phyloP scores from a whole-genome alignment of 345 rosid species.

The Syzygium aqueum region DNA sequence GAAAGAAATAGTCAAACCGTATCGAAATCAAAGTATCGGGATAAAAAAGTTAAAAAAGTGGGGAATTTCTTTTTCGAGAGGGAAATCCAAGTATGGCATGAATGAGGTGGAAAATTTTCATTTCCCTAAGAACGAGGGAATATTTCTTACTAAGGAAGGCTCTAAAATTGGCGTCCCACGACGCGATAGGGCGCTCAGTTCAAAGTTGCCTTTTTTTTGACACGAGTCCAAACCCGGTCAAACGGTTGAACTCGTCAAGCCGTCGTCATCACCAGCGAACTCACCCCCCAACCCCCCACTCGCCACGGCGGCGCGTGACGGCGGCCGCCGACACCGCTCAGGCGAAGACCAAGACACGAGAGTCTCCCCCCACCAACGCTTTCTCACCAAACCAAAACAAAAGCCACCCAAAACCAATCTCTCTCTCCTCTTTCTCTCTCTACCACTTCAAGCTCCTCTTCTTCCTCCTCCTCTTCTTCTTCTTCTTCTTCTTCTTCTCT shows the following conservation, averaged over 20 bases:
- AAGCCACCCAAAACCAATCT: neutral
- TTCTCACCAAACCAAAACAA: constrained; percentile 52
- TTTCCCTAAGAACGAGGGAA: neutral
- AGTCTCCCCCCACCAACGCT: constrained; percentile 40
- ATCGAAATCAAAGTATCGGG: neutral
- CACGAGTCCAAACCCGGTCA: neutral
- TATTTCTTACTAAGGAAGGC: neutral
- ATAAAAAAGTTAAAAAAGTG: neutral
- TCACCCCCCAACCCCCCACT: neutral
- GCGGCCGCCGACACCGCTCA: neutral
- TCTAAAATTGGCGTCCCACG: neutral
- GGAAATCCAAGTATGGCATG: neutral
- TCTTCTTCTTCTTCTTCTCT: neutral
- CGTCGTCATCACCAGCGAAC: neutral
- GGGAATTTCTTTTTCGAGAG: neutral
- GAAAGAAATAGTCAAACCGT: neutral
- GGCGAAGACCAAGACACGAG: neutral
- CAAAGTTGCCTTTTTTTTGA: neutral
- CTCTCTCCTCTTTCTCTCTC: neutral
- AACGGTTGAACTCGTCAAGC: neutral
- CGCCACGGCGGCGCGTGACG: neutral
- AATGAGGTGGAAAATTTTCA: neutral
- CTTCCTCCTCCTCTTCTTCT: neutral
- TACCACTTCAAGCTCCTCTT: neutral
- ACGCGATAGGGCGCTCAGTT: neutral